Evolutionary conservation across 108 stramenopile species (phyloP).

Genomic region (Poteriospumella lacustris): DNA sequence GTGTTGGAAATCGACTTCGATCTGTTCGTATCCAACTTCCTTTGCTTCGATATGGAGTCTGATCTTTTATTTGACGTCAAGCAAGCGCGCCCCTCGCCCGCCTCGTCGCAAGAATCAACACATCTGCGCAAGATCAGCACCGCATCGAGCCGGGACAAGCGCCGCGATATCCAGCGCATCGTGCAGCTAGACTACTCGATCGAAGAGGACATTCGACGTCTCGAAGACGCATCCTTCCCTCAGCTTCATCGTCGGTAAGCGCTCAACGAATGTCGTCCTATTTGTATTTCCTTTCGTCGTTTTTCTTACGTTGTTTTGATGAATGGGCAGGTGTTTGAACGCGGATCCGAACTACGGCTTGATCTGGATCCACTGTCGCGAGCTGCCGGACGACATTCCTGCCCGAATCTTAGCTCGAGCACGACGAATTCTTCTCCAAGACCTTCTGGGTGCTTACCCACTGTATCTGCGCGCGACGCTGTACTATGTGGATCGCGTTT

Average conservation of each 20-base stretch:
- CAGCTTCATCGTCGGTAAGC: slow-evolving; percentile 15
- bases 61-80: slow-evolving; percentile 2
- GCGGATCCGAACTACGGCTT: slow-evolving; percentile 96
- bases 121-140: no score
- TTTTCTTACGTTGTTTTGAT: background rate
- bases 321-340: slow-evolving; percentile 61
- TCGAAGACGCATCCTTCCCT: no score
- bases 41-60: background rate
- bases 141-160: no score
- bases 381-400: slow-evolving; percentile 72
- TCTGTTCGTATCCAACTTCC: background rate
- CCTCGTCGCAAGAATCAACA: no score
- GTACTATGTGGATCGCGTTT: background rate
- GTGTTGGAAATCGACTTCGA: background rate
- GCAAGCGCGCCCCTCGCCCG: background rate
- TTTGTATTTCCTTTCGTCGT: background rate
- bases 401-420: background rate
- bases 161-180: background rate
- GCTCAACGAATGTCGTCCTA: background rate
- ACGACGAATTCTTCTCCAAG: background rate
- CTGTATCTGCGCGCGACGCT: background rate
- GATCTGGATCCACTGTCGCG: slow-evolving; percentile 83
- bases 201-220: no score
- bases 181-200: slow-evolving; percentile 28
- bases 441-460: background rate